A percentile compares a stretch with the other conserved stretches of the same genome.
These are phyloP conservation scores for Talaromyces sp. DNA, from an alignment of 2,329 filamentous ascomycete genomes.

Conservation along the genomic window DNA sequence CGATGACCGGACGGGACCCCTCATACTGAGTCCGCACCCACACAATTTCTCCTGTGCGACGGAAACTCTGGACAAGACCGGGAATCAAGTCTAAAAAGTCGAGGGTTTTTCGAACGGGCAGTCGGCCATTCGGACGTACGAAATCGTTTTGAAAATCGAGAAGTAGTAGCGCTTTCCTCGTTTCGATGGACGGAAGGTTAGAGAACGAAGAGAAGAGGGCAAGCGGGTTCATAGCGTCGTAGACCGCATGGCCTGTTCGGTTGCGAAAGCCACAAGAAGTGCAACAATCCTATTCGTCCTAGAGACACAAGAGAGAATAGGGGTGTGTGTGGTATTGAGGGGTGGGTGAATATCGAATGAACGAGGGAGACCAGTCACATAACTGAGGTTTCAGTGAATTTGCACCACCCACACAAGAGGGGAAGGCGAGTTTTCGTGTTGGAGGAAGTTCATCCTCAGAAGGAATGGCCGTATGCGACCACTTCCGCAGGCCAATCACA, in stretches of 20 bases:
- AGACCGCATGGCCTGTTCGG: constrained; percentile 12
- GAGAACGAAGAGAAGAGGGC: constrained; percentile 16
- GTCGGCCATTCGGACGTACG: constrained; percentile 62
- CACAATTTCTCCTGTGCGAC: constrained; percentile 68
- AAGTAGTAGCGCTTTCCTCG: constrained; percentile 69
- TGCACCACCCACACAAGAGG: not conserved
- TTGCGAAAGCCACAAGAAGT: not conserved
- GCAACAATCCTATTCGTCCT: not conserved
- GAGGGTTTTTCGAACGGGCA: constrained; percentile 62
- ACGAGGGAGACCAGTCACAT: constrained; percentile 1
- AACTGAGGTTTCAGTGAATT: not conserved
- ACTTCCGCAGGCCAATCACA: not conserved
- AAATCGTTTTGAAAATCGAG: constrained; percentile 93
- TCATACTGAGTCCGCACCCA: constrained; percentile 80
- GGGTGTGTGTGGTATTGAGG: not conserved
- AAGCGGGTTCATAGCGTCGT: constrained; percentile 18
- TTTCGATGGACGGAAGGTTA: constrained; percentile 49
- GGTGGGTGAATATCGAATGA: not conserved
- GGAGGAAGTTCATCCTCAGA: not conserved
- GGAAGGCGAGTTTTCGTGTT: not conserved
- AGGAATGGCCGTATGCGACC: constrained; percentile 5
- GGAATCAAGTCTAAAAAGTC: constrained; percentile 67
- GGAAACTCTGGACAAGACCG: constrained; percentile 68
- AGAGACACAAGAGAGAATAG: not conserved
- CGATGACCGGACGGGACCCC: constrained; percentile 56